Evolutionary conservation across 148 eudicot species (phyloP), one percentile per base, ranked within the genome.

Genomic region (Spergularia marina): DNA sequence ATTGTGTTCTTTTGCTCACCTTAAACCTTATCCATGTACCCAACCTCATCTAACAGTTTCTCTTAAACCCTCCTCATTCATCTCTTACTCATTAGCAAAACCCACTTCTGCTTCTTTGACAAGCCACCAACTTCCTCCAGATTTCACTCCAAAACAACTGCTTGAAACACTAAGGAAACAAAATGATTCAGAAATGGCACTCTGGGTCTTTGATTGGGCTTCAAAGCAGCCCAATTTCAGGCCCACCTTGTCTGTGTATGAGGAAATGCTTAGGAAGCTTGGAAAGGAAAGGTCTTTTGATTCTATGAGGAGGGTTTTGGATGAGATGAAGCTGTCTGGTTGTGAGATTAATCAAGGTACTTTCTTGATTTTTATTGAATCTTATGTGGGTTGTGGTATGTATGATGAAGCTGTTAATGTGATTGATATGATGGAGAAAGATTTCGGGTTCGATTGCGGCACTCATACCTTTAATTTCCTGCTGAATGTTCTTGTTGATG

Each of bases 401-500:
- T 92, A 79, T 81, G 89, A 89, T 79, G 94, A 92, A 74, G 99
- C 96, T 77, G 84, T 91, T 70, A 72, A 78, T 79, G 96, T 95
- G 52, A 82, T 95, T 79, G 89, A 86, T 83, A 30, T 89, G 83
- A 90, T 95, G 94, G 90, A 91, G 49, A 75, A 71, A 5, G 94
- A 83, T 16, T 90, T 89, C 76, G 90, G 90, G 34, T 74, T 89
- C 74, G 81, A 65, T 18, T 90, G 96, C 17, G 86, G 87, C 4
- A 85, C 87, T 39, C 79, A 71, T 80, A 79, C 81, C 41, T 95
- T 75, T 74, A 95, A 95, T 72, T 82, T 81, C 59, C 70, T 95
- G 87, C 76, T 95, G 85, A 92, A 90, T 87, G 94, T 90, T 78
- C 91, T 95, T 78, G 96, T 95, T 83, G 94, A 95, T 82, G 96